Evolutionary conservation across 495 filamentous ascomycete genomes (phyloP).

Genomic region (Neurospora pannonica): DNA sequence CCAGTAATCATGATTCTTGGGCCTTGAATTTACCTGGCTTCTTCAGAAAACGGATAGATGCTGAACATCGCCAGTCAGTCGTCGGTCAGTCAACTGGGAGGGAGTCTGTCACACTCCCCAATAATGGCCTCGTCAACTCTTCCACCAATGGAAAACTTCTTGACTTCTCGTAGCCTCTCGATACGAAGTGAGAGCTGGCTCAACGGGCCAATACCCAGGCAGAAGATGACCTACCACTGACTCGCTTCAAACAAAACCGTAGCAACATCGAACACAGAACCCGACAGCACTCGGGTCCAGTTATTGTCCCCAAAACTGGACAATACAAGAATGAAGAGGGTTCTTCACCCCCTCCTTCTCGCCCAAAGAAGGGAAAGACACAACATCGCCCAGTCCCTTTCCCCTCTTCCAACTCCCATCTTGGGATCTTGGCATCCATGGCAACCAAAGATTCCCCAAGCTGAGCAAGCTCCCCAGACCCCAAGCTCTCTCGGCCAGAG

Average conservation of each 20-base stretch:
- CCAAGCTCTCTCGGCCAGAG: background rate
- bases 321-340: background rate
- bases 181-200: background rate
- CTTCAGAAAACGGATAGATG: background rate
- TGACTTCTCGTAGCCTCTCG: background rate
- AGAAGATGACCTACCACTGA: background rate
- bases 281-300: background rate
- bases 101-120: background rate
- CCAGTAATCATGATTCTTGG: background rate
- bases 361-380: too few relatives aligned
- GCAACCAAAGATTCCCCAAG: too few relatives aligned
- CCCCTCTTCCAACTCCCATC: too few relatives aligned
- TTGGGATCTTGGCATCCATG: background rate
- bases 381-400: too few relatives aligned
- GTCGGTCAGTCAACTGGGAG: background rate
- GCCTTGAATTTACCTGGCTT: background rate
- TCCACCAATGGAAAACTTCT: background rate
- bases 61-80: background rate
- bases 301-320: background rate
- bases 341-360: background rate
- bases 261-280: background rate
- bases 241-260: background rate
- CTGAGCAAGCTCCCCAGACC: too few relatives aligned
- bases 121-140: background rate
- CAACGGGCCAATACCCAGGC: too few relatives aligned